Percentiles rank a stretch among this genome's conserved stretches.
These are phyloP conservation scores for Iberis amara DNA, from an alignment of 441 rosid species.

Conservation along the genomic window DNA sequence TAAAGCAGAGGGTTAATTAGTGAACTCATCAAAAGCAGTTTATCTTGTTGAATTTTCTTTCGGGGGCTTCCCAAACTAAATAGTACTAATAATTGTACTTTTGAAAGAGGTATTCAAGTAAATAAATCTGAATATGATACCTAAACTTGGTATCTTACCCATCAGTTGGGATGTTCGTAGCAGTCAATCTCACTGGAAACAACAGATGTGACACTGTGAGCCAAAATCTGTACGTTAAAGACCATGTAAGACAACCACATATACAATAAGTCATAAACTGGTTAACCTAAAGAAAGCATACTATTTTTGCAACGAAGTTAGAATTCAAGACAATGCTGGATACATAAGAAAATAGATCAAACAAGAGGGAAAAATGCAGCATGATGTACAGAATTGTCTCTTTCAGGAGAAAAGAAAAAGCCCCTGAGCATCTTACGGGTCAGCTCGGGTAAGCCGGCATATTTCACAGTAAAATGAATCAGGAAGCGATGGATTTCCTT, in stretches of 20 bases:
- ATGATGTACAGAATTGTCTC: neutral
- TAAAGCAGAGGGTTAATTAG: neutral
- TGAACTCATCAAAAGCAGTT: neutral
- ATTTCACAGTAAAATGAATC: conserved; percentile 77
- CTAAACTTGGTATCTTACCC: conserved; percentile 47
- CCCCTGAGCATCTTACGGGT: conserved; percentile 54
- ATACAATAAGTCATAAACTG: conserved; percentile 10
- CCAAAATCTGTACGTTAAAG: conserved; percentile 59
- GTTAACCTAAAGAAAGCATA: neutral
- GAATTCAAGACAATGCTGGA: neutral
- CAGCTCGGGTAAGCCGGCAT: conserved; percentile 86
- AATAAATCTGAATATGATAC: neutral
- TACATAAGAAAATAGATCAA: neutral
- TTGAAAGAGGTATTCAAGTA: neutral
- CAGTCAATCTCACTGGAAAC: conserved; percentile 57
- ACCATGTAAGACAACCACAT: conserved; percentile 8
- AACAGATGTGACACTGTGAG: conserved; percentile 53
- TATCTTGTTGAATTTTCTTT: neutral
- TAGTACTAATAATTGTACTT: neutral
- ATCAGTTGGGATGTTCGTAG: conserved; percentile 56
- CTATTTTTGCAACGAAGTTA: neutral
- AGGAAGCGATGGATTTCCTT: conserved; percentile 51
- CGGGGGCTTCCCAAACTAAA: neutral
- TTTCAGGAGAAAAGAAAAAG: neutral
- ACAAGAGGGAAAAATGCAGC: neutral